Conservation (phyloP, 352 stramenopile species). For the Globisporangium solare region DNA sequence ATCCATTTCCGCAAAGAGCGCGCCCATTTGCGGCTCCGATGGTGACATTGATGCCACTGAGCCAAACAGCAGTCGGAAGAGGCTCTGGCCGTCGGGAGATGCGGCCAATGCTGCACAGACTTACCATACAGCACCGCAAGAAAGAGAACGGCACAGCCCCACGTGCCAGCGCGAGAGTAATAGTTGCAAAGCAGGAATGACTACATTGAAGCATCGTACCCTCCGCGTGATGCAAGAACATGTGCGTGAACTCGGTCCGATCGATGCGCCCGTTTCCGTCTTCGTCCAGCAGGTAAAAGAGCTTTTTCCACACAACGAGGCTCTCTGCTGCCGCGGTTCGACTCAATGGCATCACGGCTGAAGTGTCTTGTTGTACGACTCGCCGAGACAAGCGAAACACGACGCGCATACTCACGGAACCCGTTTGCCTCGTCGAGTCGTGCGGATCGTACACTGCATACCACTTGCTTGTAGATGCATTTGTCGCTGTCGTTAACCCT, state of each 20-base stretch:
- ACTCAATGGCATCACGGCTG: no score
- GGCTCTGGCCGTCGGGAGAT: slow-evolving; percentile 32
- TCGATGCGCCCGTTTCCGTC: slow-evolving; percentile 56
- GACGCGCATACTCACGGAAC: slow-evolving; percentile 17
- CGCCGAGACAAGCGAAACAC: slow-evolving; percentile 8
- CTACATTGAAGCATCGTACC: slow-evolving; percentile 18
- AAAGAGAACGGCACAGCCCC: background rate
- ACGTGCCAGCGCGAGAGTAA: background rate
- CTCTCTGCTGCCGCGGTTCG: slow-evolving; percentile 15
- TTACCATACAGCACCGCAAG: background rate
- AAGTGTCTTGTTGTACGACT: no score
- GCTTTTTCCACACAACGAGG: slow-evolving; percentile 54
- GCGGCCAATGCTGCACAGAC: slow-evolving; percentile 24
- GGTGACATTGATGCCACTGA: background rate
- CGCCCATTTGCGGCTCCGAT: slow-evolving; percentile 16
- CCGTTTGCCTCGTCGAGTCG: slow-evolving; percentile 13
- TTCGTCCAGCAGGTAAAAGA: slow-evolving; percentile 62
- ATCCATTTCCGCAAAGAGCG: slow-evolving; percentile 49
- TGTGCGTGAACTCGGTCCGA: slow-evolving; percentile 42
- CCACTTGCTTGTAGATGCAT: slow-evolving; percentile 10
- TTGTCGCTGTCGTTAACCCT: background rate
- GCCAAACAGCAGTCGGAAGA: slow-evolving; percentile 33
- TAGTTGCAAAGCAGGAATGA: no score
- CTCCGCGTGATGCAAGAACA: slow-evolving; percentile 33
- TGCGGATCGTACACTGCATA: slow-evolving; percentile 20